A percentile compares a stretch with the other conserved stretches of the same genome.
Evolutionary conservation across 192 early-diverging fungal genomes (phyloP).

Genomic region (Entomortierella beljakovae): DNA sequence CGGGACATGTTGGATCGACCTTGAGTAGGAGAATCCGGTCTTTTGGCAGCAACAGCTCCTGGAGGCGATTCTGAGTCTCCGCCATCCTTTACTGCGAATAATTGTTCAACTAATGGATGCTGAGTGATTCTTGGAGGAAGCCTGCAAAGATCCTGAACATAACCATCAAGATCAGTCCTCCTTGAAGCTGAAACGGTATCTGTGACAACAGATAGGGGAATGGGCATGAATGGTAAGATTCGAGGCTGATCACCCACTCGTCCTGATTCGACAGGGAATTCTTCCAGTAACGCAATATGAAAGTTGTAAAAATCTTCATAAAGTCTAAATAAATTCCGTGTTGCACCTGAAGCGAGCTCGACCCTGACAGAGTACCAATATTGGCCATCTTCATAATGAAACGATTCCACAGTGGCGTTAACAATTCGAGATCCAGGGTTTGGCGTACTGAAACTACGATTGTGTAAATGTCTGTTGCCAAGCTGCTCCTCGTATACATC

Average conservation of each 20-base stretch:
- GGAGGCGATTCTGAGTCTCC: slow-evolving; percentile 68
- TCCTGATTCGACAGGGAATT: slow-evolving; percentile 75
- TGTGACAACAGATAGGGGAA: slow-evolving; percentile 70
- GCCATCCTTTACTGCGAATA: slow-evolving; percentile 69
- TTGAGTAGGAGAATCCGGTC: slow-evolving; percentile 7
- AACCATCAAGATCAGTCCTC: slow-evolving; percentile 73
- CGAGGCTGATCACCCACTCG: slow-evolving; percentile 61
- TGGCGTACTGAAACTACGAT: slow-evolving; percentile 66
- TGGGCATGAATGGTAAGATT: slow-evolving; percentile 76
- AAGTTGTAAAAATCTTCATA: slow-evolving; percentile 87
- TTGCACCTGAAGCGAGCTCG: slow-evolving; percentile 62
- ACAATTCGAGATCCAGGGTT: slow-evolving; percentile 68
- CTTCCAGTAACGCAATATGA: slow-evolving; percentile 76
- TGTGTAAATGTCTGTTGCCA: slow-evolving; percentile 46
- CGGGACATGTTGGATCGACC: slow-evolving; percentile 10
- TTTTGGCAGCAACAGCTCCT: slow-evolving; percentile 13
- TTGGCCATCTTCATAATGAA: slow-evolving; percentile 75
- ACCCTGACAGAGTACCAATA: slow-evolving; percentile 79
- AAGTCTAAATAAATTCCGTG: slow-evolving; percentile 74
- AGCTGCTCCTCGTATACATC: slow-evolving; percentile 69
- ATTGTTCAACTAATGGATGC: slow-evolving; percentile 56
- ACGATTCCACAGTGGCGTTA: slow-evolving; percentile 73
- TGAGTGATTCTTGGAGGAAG: slow-evolving; percentile 69
- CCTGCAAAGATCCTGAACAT: slow-evolving; percentile 71
- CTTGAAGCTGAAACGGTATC: slow-evolving; percentile 76